Percentiles rank a stretch among this genome's conserved stretches.
These are phyloP conservation scores for Kalmusia sp. DNA, from an alignment of 2,329 filamentous ascomycete genomes.

Conservation along the genomic window DNA sequence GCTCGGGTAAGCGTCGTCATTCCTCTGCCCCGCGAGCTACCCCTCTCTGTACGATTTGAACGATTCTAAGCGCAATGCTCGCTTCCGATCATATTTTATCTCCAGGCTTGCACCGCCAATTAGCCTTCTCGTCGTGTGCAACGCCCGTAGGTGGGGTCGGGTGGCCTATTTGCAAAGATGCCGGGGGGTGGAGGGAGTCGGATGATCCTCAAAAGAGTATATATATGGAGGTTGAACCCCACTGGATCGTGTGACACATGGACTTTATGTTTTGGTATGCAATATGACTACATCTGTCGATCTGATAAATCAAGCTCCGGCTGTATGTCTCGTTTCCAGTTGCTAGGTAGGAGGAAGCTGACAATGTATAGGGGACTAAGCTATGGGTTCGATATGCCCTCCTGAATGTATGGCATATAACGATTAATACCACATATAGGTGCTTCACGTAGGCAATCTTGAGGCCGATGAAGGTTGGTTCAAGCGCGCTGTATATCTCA, in stretches of 20 bases:
- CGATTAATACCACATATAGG: slow-evolving; percentile 17
- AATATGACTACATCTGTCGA: slow-evolving; percentile 13
- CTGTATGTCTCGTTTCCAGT: slow-evolving; percentile 7
- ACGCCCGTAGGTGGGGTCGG: neutral
- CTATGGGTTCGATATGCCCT: slow-evolving; percentile 34
- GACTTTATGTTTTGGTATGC: neutral
- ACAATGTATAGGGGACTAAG: slow-evolving; percentile 39
- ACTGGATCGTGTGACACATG: neutral
- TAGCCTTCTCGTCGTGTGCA: neutral
- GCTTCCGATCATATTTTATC: neutral
- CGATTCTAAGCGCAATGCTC: neutral
- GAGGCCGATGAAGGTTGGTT: slow-evolving; percentile 47
- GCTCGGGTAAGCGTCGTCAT: neutral
- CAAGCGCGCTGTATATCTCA: slow-evolving; percentile 32
- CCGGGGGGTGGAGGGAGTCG: neutral
- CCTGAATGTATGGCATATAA: neutral
- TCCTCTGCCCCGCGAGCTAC: slow-evolving; percentile 10
- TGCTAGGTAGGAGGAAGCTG: neutral
- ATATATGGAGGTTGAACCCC: neutral
- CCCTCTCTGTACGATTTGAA: slow-evolving; percentile 2
- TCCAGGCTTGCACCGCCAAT: neutral
- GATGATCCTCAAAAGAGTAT: neutral
- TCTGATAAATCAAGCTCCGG: slow-evolving; percentile 14
- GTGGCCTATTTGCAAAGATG: neutral
- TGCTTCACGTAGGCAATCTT: slow-evolving; percentile 44